Evolutionary conservation across 768 basidiomycete species (phyloP).

Genomic region (Serendipita sp.): DNA sequence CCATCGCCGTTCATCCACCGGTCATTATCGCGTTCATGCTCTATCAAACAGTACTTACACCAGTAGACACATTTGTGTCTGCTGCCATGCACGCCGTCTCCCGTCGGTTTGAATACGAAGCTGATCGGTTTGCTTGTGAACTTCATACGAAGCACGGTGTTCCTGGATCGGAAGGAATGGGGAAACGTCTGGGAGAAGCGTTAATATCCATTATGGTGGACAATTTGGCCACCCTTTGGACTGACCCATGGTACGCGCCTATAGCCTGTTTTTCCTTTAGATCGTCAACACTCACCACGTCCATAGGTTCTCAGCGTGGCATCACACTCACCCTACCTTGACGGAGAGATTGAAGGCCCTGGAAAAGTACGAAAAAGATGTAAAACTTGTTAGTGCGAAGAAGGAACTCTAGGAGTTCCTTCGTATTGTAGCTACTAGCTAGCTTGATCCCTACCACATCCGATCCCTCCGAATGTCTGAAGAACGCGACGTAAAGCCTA

Average conservation of each 20-base stretch:
- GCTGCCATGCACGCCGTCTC: constrained; percentile 69
- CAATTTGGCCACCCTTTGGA: constrained; percentile 86
- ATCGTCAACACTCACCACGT: background rate
- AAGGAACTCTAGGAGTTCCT: constrained; percentile 18
- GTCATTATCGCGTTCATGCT: constrained; percentile 76
- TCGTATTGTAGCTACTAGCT: background rate
- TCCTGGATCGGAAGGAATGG: constrained; percentile 40
- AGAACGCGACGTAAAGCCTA: background rate
- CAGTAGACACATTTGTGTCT: constrained; percentile 55
- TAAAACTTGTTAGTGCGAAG: constrained; percentile 15
- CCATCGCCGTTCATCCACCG: constrained; percentile 47
- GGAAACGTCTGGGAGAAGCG: constrained; percentile 65
- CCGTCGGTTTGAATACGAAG: constrained; percentile 81
- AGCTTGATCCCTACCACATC: background rate
- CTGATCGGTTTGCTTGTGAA: constrained; percentile 73
- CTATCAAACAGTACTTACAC: constrained; percentile 78
- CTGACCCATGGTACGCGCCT: constrained; percentile 65
- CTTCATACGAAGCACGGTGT: constrained; percentile 31
- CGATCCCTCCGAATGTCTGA: background rate
- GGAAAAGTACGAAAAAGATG: constrained; percentile 37
- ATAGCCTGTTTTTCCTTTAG: background rate
- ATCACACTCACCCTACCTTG: constrained; percentile 90
- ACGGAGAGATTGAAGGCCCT: constrained; percentile 75
- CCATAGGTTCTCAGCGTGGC: constrained; percentile 79
- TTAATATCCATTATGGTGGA: constrained; percentile 77